Percentiles rank a stretch among this genome's conserved stretches.
Conservation (phyloP, 2,329 filamentous ascomycete species). For the Fusarium verrucosum region DNA sequence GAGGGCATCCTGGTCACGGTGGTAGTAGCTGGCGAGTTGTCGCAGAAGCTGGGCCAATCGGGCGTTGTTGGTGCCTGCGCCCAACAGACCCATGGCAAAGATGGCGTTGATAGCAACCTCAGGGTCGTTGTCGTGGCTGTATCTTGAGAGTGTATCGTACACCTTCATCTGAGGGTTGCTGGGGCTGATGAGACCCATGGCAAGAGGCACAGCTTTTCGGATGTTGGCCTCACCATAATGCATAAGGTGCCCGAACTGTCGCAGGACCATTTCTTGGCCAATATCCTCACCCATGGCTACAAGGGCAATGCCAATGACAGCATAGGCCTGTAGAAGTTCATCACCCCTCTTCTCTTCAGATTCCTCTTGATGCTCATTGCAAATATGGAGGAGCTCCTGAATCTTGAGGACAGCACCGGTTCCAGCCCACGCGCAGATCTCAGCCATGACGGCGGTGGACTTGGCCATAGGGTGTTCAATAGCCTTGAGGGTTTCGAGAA, state of each 20-base stretch:
- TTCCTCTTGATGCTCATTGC: slow-evolving; percentile 96
- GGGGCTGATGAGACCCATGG: slow-evolving; percentile 95
- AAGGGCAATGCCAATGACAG: slow-evolving; percentile 90
- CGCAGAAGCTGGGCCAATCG: slow-evolving; percentile 92
- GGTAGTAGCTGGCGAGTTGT: slow-evolving; percentile 97
- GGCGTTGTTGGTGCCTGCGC: slow-evolving; percentile 97
- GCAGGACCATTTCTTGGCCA: slow-evolving; percentile 97
- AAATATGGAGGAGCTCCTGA: slow-evolving; percentile 96
- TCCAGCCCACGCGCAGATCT: slow-evolving; percentile 97
- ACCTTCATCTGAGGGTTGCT: slow-evolving; percentile 99
- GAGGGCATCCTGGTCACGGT: slow-evolving; percentile 91
- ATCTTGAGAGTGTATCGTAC: slow-evolving; percentile 96
- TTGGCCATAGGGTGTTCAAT: slow-evolving; percentile 97
- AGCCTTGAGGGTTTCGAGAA: slow-evolving; percentile 94
- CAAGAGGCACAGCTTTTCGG: slow-evolving; percentile 91
- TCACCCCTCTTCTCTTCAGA: slow-evolving; percentile 95
- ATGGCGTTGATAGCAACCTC: slow-evolving; percentile 99
- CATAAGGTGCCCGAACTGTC: slow-evolving; percentile 98
- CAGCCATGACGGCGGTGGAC: slow-evolving; percentile 91
- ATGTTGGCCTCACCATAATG: slow-evolving; percentile 99
- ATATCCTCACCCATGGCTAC: slow-evolving; percentile 99
- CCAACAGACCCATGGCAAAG: slow-evolving; percentile 97
- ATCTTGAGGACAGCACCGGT: slow-evolving; percentile 97
- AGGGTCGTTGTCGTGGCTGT: slow-evolving; percentile 98
- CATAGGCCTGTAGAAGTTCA: slow-evolving; percentile 94